Conservation (phyloP, 2,329 filamentous ascomycete species). For the Aureobasidium sp. region DNA sequence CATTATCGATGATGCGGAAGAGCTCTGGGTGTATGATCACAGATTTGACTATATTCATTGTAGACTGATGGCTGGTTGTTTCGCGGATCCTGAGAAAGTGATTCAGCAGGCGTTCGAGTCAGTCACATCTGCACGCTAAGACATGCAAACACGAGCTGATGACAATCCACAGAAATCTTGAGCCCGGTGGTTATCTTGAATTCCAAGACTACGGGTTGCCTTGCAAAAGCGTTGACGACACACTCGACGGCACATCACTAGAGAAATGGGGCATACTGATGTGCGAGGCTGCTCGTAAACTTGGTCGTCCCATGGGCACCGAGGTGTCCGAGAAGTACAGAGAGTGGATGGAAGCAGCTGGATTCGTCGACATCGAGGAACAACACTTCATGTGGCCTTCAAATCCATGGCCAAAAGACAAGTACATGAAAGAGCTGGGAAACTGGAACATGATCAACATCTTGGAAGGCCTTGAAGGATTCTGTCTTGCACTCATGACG, state of each 20-base stretch:
- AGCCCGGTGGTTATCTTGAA: constrained; percentile 47
- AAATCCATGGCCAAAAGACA: constrained; percentile 42
- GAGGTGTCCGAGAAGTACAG: constrained; percentile 35
- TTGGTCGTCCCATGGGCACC: constrained; percentile 37
- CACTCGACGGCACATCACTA: constrained; percentile 29
- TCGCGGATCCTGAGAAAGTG: constrained; percentile 48
- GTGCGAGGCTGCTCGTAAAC: constrained; percentile 32
- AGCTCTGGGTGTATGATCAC: constrained; percentile 50
- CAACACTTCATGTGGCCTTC: constrained; percentile 37
- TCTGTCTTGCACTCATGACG: constrained; percentile 37
- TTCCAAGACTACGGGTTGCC: constrained; percentile 42
- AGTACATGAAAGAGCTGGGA: constrained; percentile 45
- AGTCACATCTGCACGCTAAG: constrained; percentile 15
- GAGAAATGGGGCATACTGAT: constrained; percentile 31
- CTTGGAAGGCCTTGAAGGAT: constrained; percentile 37
- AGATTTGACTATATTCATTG: constrained; percentile 52
- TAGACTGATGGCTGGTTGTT: constrained; percentile 44
- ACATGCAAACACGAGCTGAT: constrained; percentile 11
- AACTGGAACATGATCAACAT: constrained; percentile 39
- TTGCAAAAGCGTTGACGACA: constrained; percentile 34
- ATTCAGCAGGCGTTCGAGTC: constrained; percentile 43
- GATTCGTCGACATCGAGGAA: constrained; percentile 39
- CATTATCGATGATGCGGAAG: constrained; percentile 56
- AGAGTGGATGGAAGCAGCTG: constrained; percentile 34
- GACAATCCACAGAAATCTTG: constrained; percentile 33